Base-by-base conservation (phyloP, 2,329 filamentous ascomycete genomes). In the Penicillium freii region DNA sequence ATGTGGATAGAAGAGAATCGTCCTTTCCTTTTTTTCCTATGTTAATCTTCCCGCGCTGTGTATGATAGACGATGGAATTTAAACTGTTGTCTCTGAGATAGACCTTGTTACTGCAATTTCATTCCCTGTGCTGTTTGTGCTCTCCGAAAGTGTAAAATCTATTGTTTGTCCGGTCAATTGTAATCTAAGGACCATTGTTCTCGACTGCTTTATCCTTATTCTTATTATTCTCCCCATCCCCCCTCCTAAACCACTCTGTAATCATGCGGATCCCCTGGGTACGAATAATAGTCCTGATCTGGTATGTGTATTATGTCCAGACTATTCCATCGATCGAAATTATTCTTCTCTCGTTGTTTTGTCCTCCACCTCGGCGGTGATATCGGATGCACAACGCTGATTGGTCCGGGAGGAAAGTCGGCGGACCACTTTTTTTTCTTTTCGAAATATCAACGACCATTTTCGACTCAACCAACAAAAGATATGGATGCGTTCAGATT, bases 31-130 rank as follows among this genome's bases (percentile, higher is more conserved):
- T 64, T 65, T 66, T 70, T 68, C 67, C 63, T 69, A 67, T 74
- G 66, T 70, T 73, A 71, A 56, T 56, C 50, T 45, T 45, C 39
- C 21, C 10, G 53, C 31, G 53, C 46, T 74, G 69, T 77, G 75
- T 77, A 77, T 75, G 71, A 77, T 77, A 77, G 75, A 77, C 71
- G 74, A 77, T 76, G 75, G 75, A 75, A 76, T 75, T 66, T 70
- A 73, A 70, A 70, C 72, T 75, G 71, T 73, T 75, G 73, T 74
- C 72, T 71, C 72, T 71, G 67, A 69, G 69, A 66, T 70, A 66
- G 66, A 71, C 62, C 39, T 58, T 50, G 44, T 59, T 36, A 45
- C 13, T 59, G 58, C 54, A 55, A 58, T 62, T 62, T 58, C 51
- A 54, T 63, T 60, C 51, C 36, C 42, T 48, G 43, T 50, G 7